Base-by-base conservation (phyloP, 2,329 filamentous ascomycete genomes). In the Aureobasidium sp. region DNA sequence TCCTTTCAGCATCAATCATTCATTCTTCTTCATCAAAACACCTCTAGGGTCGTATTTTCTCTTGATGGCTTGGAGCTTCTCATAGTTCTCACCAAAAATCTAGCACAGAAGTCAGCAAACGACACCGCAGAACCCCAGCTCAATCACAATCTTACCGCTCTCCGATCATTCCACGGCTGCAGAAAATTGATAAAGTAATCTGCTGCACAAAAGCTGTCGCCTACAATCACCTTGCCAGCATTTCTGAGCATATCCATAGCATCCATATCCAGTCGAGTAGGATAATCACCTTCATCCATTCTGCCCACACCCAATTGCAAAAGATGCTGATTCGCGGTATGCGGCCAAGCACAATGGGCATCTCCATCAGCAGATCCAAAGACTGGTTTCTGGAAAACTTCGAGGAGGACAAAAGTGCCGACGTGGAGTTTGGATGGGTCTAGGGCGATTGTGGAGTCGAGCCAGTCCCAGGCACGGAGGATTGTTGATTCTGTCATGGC, bases 381-480 rank as follows among this genome's bases (percentile, higher is more conserved):
- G 5, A 52, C 57, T 3, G 37, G 42, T 25, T 51, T 51, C 11
- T 61, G 57, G 34, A 61, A 41, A 0, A 49, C 11, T 14, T 51
- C 57, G 57, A 51, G 31, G 1, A 61, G 31, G 22, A 61, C 45
- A 25, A 51, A 42, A 14, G 57, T 61, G 45, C 57, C 57, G 8
- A 15, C n/a, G 44, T 27, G 25, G 15, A 61, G 45, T 51, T 51
- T 51, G 6, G 41, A 36, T 7, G 57, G 22, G 0, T 51, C 34
- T 1, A 41, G 34, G 36, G 34, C 34, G 34, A 61, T 51, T 5
- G 37, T 41, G 12, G 8, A 22, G 12, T 61, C 57, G 2, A 49
- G 42, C 57, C 57, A 61, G 5, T 61, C 34, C 57, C 57, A 61
- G n/a, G 57, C 36, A 25, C 57, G 45, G 3, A 61, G 47, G 22